Base-by-base conservation (phyloP, 1,139 yeast genomes). In the Scheffersomyces illinoinensis region DNA sequence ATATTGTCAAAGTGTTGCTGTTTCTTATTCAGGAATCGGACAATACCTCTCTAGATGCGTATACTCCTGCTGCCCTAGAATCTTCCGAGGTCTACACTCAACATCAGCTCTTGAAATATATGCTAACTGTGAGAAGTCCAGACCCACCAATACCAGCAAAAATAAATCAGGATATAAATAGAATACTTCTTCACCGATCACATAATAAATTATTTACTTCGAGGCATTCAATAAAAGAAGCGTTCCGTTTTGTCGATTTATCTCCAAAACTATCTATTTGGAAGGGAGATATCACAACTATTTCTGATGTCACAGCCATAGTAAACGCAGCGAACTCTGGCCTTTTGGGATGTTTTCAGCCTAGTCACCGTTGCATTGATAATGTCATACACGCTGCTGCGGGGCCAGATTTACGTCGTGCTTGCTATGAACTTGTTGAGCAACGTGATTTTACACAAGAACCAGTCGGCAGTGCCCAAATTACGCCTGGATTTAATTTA, bases 251-350 rank as follows among this genome's bases (percentile, higher is more conserved):
- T 24, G n/a, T n/a, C 4, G 51, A 24, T 21, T 8, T 24, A 14
- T 24, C 51, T 8, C 26, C 24, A 5, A 54, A 20, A 7, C 50
- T 56, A 12, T 56, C 56, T 18, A 20, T 53, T 5, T 56, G 58
- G 58, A 50, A 24, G 23, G 58, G 58, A 19, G 58, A 56, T 24
- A 56, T 56, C 14, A 56, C 58, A 18, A 52, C 58, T 17, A 20
- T 56, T 7, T 46, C 54, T 5, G 56, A 47, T 39, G 48, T 56
- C 33, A 50, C 56, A 4, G 56, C 58, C 12, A 53, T 56, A 20
- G 58, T 56, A n/a, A 56, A 56, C 48, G 58, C 58, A 19, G 58
- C 58, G 4, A 56, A 56, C 23, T 23, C 56, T 2, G 52, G 47
- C 12, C 54, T 56, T 18, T 47, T 56, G 47, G 58, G 58, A 4